phyloP scores from a whole-genome alignment of 352 stramenopile genomes.

The Peronospora tabacina region DNA sequence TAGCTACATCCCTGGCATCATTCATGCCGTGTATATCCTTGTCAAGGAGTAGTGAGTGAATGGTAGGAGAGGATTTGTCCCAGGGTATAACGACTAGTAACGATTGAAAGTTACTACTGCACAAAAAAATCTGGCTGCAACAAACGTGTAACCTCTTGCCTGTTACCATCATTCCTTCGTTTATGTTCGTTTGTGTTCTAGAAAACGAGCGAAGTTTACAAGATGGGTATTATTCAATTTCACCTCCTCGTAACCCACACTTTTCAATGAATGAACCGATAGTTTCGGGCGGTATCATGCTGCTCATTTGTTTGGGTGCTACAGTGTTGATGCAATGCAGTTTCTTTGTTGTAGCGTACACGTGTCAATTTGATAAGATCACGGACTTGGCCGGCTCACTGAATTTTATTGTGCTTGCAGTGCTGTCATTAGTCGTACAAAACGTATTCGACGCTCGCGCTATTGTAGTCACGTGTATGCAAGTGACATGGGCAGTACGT shows the following conservation, averaged over 20 bases:
- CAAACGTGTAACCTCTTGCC: no score
- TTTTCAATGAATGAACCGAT: constrained; percentile 17
- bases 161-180: no score
- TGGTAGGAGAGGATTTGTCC: no score
- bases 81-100: no score
- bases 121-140: no score
- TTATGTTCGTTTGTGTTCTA: no score
- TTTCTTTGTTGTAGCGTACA: constrained; percentile 53
- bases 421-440: constrained; percentile 43
- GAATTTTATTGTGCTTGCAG: constrained; percentile 50
- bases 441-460: constrained; percentile 37
- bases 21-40: constrained; percentile 41
- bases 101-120: no score
- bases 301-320: constrained; percentile 42
- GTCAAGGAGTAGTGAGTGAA: neutral
- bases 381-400: constrained; percentile 54
- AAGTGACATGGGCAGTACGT: constrained; percentile 49
- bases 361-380: constrained; percentile 59
- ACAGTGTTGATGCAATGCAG: constrained; percentile 49
- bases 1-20: constrained; percentile 52
- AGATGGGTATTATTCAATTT: no score
- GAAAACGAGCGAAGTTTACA: no score
- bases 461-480: constrained; percentile 41
- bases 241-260: no score
- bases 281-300: constrained; percentile 27